These are phyloP conservation scores for Telfairia occidentalis DNA, from an alignment of 331 rosid species.

Conservation along the genomic window DNA sequence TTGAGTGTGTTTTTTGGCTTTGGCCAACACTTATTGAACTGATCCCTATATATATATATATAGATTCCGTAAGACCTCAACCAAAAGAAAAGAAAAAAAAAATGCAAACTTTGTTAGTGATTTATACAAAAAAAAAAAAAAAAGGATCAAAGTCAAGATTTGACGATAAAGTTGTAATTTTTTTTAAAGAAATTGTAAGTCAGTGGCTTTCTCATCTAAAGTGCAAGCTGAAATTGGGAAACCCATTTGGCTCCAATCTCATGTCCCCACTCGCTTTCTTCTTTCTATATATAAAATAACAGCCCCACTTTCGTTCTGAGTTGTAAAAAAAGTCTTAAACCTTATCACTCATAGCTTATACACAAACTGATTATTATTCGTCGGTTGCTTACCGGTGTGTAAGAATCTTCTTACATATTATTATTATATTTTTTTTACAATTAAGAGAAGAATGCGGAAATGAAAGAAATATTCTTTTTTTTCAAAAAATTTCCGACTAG, in stretches of 20 bases:
- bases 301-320: neutral
- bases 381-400: too few species aligned
- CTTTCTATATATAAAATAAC: neutral
- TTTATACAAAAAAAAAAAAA: neutral
- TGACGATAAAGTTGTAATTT: neutral
- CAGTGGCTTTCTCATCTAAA: neutral
- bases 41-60: neutral
- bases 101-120: neutral
- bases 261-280: neutral
- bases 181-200: neutral
- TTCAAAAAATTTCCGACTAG: too few species aligned
- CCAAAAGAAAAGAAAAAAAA: neutral
- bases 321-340: too few species aligned
- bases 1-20: neutral
- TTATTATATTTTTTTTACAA: too few species aligned
- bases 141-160: neutral
- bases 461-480: too few species aligned
- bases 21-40: neutral
- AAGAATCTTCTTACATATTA: too few species aligned
- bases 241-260: neutral
- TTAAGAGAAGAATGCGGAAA: too few species aligned
- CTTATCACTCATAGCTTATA: too few species aligned
- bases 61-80: neutral
- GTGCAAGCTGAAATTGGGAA: neutral
- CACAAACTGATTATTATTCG: too few species aligned